Conservation (phyloP, 371 early-diverging fungal species). For the Zopfochytrium polystomum region DNA sequence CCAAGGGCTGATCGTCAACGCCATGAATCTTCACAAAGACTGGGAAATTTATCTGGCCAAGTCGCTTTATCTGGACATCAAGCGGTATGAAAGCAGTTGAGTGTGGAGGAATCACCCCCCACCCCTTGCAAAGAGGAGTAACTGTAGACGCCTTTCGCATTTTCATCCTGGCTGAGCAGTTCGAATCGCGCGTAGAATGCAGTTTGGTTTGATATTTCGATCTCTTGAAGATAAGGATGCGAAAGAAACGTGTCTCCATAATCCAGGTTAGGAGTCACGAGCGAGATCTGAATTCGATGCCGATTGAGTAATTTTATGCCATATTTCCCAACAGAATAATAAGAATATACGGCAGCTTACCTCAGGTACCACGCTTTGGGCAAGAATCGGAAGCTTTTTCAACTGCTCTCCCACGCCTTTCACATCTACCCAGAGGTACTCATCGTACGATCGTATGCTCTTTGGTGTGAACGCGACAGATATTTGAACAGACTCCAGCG, state of each 20-base stretch:
- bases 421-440: conserved; percentile 43
- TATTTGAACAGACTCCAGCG: conserved; percentile 22
- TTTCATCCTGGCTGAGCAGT: conserved; percentile 43
- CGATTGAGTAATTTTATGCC: too few relatives aligned
- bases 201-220: conserved; percentile 44
- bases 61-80: conserved; percentile 36
- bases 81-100: conserved; percentile 30
- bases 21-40: conserved; percentile 41
- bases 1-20: conserved; percentile 35
- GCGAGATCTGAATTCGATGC: conserved; percentile 24
- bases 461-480: conserved; percentile 37
- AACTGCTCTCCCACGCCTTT: conserved; percentile 42
- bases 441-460: conserved; percentile 27
- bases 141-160: conserved; percentile 35
- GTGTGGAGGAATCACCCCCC: conserved; percentile 44
- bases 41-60: conserved; percentile 45
- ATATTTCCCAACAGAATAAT: background rate
- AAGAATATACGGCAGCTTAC: conserved; percentile 15
- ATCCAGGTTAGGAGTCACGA: conserved; percentile 34
- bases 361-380: conserved; percentile 48
- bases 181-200: conserved; percentile 41
- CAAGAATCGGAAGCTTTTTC: conserved; percentile 32
- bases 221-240: conserved; percentile 27
- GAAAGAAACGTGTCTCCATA: conserved; percentile 44
- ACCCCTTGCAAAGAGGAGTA: conserved; percentile 34